phyloP scores from a whole-genome alignment of 768 basidiomycete species.

The Rhodosporidiobolus sp. region DNA sequence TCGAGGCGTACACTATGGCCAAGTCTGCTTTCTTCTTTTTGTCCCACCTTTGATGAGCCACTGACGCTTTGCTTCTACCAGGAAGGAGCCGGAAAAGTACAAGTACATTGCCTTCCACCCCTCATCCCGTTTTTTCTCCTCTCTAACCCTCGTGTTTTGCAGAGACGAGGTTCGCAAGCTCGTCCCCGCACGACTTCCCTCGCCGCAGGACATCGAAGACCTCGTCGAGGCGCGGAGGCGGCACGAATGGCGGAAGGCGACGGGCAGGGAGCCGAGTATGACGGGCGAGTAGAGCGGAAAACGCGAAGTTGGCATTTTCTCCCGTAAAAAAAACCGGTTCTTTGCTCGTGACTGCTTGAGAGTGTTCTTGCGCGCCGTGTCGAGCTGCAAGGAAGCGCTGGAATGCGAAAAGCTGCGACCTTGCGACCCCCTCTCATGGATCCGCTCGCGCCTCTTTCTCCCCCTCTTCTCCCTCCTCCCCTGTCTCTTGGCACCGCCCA shows the following conservation, averaged over 20 bases:
- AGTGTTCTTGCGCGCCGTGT: no score
- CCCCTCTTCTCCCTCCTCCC: background rate
- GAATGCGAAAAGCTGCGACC: no score
- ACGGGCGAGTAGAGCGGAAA: background rate
- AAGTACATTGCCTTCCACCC: no score
- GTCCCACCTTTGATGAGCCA: background rate
- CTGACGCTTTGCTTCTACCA: background rate
- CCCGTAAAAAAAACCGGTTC: no score
- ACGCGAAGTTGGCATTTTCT: background rate
- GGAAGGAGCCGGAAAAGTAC: background rate
- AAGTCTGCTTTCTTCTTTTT: background rate
- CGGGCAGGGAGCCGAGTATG: background rate
- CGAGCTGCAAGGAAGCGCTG: no score
- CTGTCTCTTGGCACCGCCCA: background rate
- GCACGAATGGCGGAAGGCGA: background rate
- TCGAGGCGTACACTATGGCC: background rate
- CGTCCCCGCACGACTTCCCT: background rate
- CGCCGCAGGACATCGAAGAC: background rate
- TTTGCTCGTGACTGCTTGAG: no score
- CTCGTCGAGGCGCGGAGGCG: background rate
- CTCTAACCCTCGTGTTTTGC: background rate
- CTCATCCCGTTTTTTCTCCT: background rate
- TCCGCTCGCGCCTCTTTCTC: no score
- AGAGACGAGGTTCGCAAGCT: background rate
- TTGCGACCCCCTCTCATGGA: no score